Base-by-base conservation (phyloP, 2,329 filamentous ascomycete species). In the Diaporthe nobilis region DNA sequence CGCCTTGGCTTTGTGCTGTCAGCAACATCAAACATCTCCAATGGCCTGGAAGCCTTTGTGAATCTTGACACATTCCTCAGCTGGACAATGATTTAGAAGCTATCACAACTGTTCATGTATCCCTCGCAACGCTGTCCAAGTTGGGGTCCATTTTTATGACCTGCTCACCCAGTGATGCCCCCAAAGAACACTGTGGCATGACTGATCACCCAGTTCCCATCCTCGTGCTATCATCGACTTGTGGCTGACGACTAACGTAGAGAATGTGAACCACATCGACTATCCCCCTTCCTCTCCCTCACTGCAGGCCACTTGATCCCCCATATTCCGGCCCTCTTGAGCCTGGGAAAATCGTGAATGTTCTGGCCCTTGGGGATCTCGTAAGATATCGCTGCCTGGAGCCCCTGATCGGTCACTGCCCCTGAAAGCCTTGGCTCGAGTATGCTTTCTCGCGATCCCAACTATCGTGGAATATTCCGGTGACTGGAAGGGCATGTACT, bases 261-360 rank as follows among this genome's bases (percentile, higher is more conserved):
- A 49, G 44, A 22, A 20, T 22, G 20, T 55, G 25, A 28, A 20
- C 28, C 0, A 20, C 3, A 0, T 31, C 17, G 25, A 20, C 53
- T 8, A 20, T 4, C 13, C 1, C 2, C 1, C 7, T 0, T 10
- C 12, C 5, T 7, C 5, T 13, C 15, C 2, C 12, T n/a, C 31
- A 58, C 5, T 5, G 55, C 22, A 58, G 20, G 20, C 55, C 31
- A 22, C 9, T 17, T 17, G 9, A 3, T 55, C 9, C 25, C 13
- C 2, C 25, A 5, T 0, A 55, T 0, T 1, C 51, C 3, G 25
- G 10, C n/a, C 0, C 0, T 25, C 9, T 0, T 5, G 4, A 55
- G 51, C 51, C 13, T 55, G 2, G 6, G n/a, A 25, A 53, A 2
- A 28, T 0, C 25, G 25, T 28, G 51, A 0, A 25, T 55, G 12